Conservation (phyloP, 208 protist genomes). For the Trypanosoma platydactyli region DNA sequence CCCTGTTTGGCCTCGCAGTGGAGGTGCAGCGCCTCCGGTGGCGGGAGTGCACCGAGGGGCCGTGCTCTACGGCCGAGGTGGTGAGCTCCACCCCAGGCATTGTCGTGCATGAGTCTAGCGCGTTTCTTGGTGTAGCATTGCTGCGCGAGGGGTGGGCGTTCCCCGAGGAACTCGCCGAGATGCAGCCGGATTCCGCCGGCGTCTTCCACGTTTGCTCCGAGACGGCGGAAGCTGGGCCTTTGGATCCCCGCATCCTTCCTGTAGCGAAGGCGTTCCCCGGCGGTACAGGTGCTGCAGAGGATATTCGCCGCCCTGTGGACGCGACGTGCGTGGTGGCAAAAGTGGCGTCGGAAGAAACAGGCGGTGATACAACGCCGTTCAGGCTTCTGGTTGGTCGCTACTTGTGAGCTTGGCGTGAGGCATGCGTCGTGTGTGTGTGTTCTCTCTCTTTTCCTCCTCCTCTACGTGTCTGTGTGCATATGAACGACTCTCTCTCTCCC, state of each 20-base stretch:
- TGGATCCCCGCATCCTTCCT: slow-evolving; percentile 6
- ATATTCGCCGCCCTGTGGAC: background rate
- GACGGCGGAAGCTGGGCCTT: background rate
- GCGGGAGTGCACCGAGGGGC: background rate
- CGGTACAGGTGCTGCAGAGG: slow-evolving; percentile 12
- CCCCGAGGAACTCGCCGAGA: background rate
- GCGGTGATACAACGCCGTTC: slow-evolving; percentile 6
- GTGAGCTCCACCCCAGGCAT: slow-evolving; percentile 9
- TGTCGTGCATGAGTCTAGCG: slow-evolving; percentile 28
- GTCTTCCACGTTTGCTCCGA: no score
- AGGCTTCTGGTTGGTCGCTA: slow-evolving; percentile 19
- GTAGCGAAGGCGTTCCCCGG: slow-evolving; percentile 27
- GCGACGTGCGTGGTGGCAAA: slow-evolving; percentile 5
- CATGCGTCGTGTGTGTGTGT: background rate
- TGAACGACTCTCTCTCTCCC: slow-evolving; percentile 13
- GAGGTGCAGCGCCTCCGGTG: slow-evolving; percentile 12
- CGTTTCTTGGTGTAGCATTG: slow-evolving; percentile 19
- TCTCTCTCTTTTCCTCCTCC: background rate
- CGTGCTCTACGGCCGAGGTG: background rate
- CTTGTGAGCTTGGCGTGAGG: slow-evolving; percentile 24
- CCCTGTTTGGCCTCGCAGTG: slow-evolving; percentile 27
- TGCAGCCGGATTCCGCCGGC: background rate
- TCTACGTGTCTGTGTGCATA: background rate
- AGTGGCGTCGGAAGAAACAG: slow-evolving; percentile 18
- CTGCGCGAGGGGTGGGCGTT: background rate